Base-by-base conservation (phyloP, 352 stramenopile species). In the Globisporangium carolinianum region DNA sequence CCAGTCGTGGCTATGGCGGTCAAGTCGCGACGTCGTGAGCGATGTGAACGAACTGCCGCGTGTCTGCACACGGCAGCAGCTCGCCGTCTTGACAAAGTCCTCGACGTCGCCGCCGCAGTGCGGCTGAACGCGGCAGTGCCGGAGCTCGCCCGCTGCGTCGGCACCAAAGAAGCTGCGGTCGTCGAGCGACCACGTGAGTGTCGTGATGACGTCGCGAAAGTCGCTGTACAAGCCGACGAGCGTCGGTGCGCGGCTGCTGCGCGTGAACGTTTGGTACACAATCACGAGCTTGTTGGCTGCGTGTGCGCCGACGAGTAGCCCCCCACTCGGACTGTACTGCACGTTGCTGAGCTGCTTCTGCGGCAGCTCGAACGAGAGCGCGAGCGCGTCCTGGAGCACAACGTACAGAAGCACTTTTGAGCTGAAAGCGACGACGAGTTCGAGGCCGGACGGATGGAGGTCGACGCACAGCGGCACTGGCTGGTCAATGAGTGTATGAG, bases 301-400 rank as follows among this genome's bases (percentile, higher is more conserved):
- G 36, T 86, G 76, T 0, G 76, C 67, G 1, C 65, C 65, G 12
- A 68, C 67, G 53, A 89, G 75, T 18, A 82, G 63, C 18, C 65
- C 78, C 1, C 82, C 82, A 14, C 67, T 89, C 11, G 70, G 55
- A 39, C 75, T 87, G 65, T 92, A 92, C 24, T 73, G 67, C 6
- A 86, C 71, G 5, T 83, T 69, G 2, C 72, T 75, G 14, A 86
- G 69, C 41, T 89, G 79, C 39, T 87, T 89, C 17, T 83, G 63
- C 1, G 67, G 63, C 7, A 87, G 59, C 53, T 92, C 83, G 51
- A 87, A 92, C 36, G 59, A 73, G 12, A 90, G 61, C 17, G 73
- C 71, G 4, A 92, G 50, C 0, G 72, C 68, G 53, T 92, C 80
- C 42, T 87, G 73, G 24, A 92, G 60, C 10, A 89, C 60, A 12